Conservation (phyloP, 108 stramenopile species). For the Aureococcus anophagefferens region DNA sequence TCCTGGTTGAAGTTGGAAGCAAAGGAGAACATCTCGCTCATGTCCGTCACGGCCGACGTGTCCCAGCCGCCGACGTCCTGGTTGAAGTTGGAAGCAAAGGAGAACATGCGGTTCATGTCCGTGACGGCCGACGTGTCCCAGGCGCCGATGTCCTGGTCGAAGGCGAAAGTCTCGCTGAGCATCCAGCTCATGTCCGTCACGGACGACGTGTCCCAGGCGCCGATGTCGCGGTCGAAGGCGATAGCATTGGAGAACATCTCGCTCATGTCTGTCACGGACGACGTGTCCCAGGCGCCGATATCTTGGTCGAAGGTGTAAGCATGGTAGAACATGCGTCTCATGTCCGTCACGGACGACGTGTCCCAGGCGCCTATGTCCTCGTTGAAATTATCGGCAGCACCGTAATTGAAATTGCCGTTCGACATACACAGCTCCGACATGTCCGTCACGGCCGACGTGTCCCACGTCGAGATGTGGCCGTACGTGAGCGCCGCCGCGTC, state of each 20-base stretch:
- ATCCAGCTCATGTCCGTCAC: constrained; percentile 29
- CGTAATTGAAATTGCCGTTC: no score
- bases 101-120: constrained; percentile 4
- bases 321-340: not conserved
- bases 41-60: no score
- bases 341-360: not conserved
- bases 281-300: not conserved
- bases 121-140: constrained; percentile 5
- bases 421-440: not conserved
- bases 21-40: no score
- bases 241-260: constrained; percentile 14
- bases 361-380: not conserved
- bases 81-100: constrained; percentile 2
- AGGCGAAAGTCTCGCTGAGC: constrained; percentile 12
- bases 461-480: constrained; percentile 2
- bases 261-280: constrained; percentile 17
- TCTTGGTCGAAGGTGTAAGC: not conserved
- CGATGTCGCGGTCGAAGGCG: constrained; percentile 16
- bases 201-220: constrained; percentile 17
- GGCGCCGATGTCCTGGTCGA: constrained; percentile 5
- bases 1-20: no score
- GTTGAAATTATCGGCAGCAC: not conserved
- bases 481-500: no score
- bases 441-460: not conserved
- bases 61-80: not conserved